A percentile compares a stretch with the other conserved stretches of the same genome.
These are phyloP conservation scores for Nothophaeocryptopus gaeumannii DNA, from an alignment of 2,329 filamentous ascomycete genomes.

Conservation along the genomic window DNA sequence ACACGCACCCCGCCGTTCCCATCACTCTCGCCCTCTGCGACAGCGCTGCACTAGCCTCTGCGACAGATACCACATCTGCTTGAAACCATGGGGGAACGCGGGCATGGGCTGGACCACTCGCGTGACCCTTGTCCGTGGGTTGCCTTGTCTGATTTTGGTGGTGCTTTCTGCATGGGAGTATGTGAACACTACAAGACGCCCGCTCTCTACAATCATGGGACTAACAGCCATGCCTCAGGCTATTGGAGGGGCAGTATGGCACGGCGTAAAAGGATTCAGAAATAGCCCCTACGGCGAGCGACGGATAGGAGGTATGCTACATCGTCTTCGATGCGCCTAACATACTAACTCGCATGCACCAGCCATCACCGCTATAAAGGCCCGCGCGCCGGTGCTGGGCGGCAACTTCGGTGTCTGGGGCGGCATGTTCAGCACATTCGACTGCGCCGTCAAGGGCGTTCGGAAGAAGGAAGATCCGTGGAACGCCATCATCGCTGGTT, in stretches of 20 bases:
- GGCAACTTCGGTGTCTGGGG: constrained; percentile 99
- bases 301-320: constrained; percentile 68
- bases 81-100: constrained; percentile 27
- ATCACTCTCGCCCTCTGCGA: background rate
- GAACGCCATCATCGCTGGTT: constrained; percentile 96
- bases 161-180: constrained; percentile 96
- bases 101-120: constrained; percentile 73
- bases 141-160: constrained; percentile 93
- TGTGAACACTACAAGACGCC: constrained; percentile 32
- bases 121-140: constrained; percentile 97
- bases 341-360: constrained; percentile 4
- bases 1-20: background rate
- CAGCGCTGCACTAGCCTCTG: background rate
- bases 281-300: constrained; percentile 75
- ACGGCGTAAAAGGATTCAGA: constrained; percentile 75
- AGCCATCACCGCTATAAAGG: constrained; percentile 93
- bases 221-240: constrained; percentile 24
- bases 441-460: constrained; percentile 90
- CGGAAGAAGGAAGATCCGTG: constrained; percentile 94
- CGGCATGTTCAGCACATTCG: constrained; percentile 90
- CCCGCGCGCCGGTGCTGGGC: constrained; percentile 89
- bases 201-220: background rate
- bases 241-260: constrained; percentile 70
- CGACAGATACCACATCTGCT: constrained; percentile 1
- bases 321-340: background rate